A percentile compares a stretch with the other conserved stretches of the same genome.
Evolutionary conservation across 305 asterid genomes (phyloP).

Genomic region (Fraxinus nigra): DNA sequence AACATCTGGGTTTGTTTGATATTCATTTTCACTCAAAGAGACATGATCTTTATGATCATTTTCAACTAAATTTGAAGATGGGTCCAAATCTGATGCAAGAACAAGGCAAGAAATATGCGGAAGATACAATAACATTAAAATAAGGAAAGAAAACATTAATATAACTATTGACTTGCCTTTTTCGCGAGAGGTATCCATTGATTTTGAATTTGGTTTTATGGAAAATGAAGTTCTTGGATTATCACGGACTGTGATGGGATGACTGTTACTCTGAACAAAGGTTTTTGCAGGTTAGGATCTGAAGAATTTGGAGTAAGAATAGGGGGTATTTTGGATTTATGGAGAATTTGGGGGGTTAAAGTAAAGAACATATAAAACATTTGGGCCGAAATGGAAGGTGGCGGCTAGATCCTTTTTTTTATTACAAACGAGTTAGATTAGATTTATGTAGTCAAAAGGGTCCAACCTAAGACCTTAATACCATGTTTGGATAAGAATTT

Average conservation of each 20-base stretch:
- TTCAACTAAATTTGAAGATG: conserved; percentile 32
- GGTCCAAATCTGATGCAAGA: conserved; percentile 45
- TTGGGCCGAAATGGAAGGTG: conserved; percentile 28
- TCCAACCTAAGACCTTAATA: not conserved
- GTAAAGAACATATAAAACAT: not conserved
- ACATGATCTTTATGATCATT: conserved; percentile 17
- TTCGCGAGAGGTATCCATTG: conserved; percentile 43
- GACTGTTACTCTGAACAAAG: conserved; percentile 31
- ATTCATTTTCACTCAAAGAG: conserved; percentile 26
- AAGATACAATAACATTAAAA: conserved; percentile 40
- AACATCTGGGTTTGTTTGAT: conserved; percentile 29
- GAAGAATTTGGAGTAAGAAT: conserved; percentile 15
- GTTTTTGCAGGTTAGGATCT: conserved; percentile 39
- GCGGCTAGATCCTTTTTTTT: conserved; percentile 18
- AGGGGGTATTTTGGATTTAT: conserved; percentile 27
- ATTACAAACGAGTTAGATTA: not conserved
- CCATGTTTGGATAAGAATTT: not conserved
- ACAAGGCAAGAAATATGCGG: conserved; percentile 41
- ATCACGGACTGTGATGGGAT: conserved; percentile 19
- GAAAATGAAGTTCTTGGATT: not conserved
- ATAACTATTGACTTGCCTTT: conserved; percentile 62
- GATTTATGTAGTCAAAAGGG: conserved; percentile 16
- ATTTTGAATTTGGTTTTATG: conserved; percentile 14
- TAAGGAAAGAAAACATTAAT: conserved; percentile 27
- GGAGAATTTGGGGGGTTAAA: not conserved